A percentile compares a stretch with the other conserved stretches of the same genome.
Conservation (phyloP, 805 yeast genomes). For the Danielia reshetovae region DNA sequence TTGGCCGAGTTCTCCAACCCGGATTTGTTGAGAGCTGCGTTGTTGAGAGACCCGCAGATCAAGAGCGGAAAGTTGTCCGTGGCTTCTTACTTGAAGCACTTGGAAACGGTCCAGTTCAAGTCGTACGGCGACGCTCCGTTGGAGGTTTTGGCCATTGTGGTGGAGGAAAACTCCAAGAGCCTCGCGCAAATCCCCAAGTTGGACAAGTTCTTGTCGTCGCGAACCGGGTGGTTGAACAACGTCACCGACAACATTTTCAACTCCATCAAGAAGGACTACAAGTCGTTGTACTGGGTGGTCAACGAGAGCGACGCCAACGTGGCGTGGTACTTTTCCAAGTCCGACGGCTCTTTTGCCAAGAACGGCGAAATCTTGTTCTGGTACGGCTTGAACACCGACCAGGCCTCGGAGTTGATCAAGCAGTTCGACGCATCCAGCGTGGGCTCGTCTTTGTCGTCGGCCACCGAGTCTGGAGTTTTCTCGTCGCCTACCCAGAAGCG, state of each 20-base stretch:
- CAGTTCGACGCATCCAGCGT: slow-evolving; percentile 37
- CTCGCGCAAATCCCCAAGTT: slow-evolving; percentile 51
- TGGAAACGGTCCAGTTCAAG: slow-evolving; percentile 60
- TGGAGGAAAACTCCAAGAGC: slow-evolving; percentile 40
- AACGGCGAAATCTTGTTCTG: slow-evolving; percentile 90
- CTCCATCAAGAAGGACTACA: slow-evolving; percentile 70
- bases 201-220: slow-evolving; percentile 82
- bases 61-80: slow-evolving; percentile 67
- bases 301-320: slow-evolving; percentile 87
- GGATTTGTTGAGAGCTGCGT: slow-evolving; percentile 73
- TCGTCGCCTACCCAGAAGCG: slow-evolving; percentile 46
- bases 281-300: slow-evolving; percentile 80
- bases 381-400: slow-evolving; percentile 78
- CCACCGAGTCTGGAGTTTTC: slow-evolving; percentile 46
- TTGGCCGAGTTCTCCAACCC: slow-evolving; percentile 66
- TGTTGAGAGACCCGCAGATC: slow-evolving; percentile 74
- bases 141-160: slow-evolving; percentile 88
- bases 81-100: slow-evolving; percentile 72
- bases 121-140: slow-evolving; percentile 94
- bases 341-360: slow-evolving; percentile 90
- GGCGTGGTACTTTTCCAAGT: slow-evolving; percentile 85
- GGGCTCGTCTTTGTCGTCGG: slow-evolving; percentile 33
- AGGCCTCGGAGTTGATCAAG: slow-evolving; percentile 60
- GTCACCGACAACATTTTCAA: slow-evolving; percentile 93
- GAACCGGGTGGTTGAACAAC: slow-evolving; percentile 95